These are phyloP conservation scores for Mucor sp. DNA, from an alignment of 371 early-diverging fungal genomes.

Conservation along the genomic window DNA sequence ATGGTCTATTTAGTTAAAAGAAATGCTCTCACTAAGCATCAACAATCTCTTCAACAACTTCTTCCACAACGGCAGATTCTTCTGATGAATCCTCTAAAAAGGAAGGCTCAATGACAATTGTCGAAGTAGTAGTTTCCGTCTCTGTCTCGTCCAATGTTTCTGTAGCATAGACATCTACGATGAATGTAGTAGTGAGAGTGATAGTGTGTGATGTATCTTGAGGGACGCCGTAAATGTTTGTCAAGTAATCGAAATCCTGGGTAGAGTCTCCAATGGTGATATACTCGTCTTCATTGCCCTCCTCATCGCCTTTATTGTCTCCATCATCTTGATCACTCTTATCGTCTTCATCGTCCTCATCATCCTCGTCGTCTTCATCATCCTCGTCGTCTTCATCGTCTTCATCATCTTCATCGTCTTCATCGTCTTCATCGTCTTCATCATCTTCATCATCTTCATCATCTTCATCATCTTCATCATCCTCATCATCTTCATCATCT, in stretches of 20 bases:
- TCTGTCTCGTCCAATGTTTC: not conserved
- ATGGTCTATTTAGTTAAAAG: too few relatives aligned
- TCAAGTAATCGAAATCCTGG: not conserved
- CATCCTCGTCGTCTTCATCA: not conserved
- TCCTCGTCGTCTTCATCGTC: not conserved
- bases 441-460: not conserved
- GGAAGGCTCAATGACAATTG: not conserved
- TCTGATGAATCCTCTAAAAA: not conserved
- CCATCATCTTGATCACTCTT: not conserved
- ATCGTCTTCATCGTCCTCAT: not conserved
- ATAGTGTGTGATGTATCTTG: not conserved
- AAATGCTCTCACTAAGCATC: too few relatives aligned
- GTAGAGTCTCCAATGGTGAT: not conserved
- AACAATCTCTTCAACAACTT: not conserved
- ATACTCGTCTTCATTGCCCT: not conserved
- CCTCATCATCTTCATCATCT: not conserved
- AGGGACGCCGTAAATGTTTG: not conserved
- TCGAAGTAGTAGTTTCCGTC: not conserved
- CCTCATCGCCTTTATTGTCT: not conserved
- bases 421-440: not conserved
- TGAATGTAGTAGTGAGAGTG: not conserved
- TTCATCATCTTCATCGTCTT: not conserved
- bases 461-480: not conserved
- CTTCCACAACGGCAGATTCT: not conserved
- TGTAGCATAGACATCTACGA: not conserved